A percentile compares a stretch with the other conserved stretches of the same genome.
Conservation (phyloP, 345 rosid species). For the Theobroma cacao region DNA sequence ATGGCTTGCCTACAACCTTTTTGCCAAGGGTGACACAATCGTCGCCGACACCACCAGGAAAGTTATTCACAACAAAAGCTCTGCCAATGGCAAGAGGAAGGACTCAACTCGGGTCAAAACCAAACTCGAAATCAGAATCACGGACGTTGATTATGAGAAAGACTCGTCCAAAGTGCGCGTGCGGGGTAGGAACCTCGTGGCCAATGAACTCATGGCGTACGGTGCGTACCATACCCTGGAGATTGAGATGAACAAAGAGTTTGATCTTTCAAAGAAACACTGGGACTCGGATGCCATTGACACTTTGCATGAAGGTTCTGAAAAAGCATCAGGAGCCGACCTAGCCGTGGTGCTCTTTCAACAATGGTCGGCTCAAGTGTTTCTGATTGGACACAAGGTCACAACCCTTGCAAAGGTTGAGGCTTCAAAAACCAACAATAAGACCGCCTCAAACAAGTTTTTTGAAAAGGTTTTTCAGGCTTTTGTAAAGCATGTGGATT, state of each 20-base stretch:
- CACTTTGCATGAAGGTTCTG: neutral
- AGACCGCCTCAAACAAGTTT: neutral
- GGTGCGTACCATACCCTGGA: constrained; percentile 8
- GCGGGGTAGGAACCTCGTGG: neutral
- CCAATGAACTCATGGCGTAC: neutral
- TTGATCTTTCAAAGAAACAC: neutral
- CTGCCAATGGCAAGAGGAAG: neutral
- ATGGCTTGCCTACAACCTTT: constrained; percentile 14
- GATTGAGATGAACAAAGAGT: constrained; percentile 9
- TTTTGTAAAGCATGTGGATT: constrained; percentile 14
- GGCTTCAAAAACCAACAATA: neutral
- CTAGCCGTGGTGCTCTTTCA: constrained; percentile 16
- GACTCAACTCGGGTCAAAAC: neutral
- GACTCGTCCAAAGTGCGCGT: neutral
- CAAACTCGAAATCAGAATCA: neutral
- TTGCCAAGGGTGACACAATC: constrained; percentile 8
- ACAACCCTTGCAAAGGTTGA: constrained; percentile 13
- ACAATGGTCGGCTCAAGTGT: neutral
- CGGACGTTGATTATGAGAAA: neutral
- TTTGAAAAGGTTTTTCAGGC: constrained; percentile 4
- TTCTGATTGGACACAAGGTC: neutral
- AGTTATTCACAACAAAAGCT: neutral
- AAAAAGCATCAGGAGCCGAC: neutral
- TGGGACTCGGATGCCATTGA: constrained; percentile 7
- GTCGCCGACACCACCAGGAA: constrained; percentile 1